Conservation (phyloP, 306 rosid species). For the Rubus idaeus region DNA sequence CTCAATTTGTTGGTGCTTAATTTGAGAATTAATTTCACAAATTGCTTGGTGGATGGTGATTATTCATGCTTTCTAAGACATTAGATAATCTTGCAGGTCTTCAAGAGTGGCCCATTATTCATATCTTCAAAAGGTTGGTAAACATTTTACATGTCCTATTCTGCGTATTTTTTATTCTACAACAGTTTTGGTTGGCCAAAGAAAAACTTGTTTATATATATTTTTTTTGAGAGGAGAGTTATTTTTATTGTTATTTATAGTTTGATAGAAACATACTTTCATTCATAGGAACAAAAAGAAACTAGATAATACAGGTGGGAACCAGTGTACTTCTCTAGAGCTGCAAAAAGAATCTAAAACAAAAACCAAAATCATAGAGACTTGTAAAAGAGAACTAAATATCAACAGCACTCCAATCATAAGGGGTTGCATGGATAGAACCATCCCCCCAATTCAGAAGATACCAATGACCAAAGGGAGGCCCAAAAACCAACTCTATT, state of each 20-base stretch:
- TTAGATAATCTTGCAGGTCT: slow-evolving; percentile 64
- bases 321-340: not conserved
- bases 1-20: slow-evolving; percentile 8
- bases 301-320: not conserved
- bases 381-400: not conserved
- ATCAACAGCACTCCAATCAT: not conserved
- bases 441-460: not conserved
- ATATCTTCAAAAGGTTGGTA: slow-evolving; percentile 95
- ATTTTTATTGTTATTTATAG: not conserved
- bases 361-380: not conserved
- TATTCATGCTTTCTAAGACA: slow-evolving; percentile 35
- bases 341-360: not conserved
- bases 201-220: not conserved
- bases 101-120: slow-evolving; percentile 98
- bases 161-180: not conserved
- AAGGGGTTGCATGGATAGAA: not conserved
- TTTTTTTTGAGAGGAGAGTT: not conserved
- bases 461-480: not conserved
- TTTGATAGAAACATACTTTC: not conserved
- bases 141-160: slow-evolving; percentile 5
- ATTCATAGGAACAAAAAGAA: not conserved
- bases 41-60: slow-evolving; percentile 11
- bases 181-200: slow-evolving; percentile 7
- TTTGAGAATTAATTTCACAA: slow-evolving; percentile 6
- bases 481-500: not conserved